Evolutionary conservation across 225 moss, liverwort and hornwort species (phyloP), one percentile per base, ranked within the genome.

Genomic region (Sphagnum contortum): DNA sequence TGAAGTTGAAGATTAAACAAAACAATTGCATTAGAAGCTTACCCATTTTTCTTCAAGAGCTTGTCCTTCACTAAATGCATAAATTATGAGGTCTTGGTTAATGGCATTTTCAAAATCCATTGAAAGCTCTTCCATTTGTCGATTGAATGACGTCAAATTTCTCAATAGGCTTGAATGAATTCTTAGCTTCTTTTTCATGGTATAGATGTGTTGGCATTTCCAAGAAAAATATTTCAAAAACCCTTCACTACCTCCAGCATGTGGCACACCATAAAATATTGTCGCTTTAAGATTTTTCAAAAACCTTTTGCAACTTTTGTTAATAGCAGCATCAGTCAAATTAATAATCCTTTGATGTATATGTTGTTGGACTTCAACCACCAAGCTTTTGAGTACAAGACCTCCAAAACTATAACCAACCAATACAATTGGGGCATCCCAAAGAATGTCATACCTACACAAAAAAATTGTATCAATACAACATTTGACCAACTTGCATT

Each of bases 31-130:
- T 54, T 6, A 54, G 11, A 6, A 6, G 11, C 53, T 54, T 54
- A 54, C 53, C 53, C 53, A 1, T 54, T 54, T 54, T 11, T 2
- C 11, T 6, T 54, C 53, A 11, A 54, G 8, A 54, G 53, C 8
- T 54, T 54, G 53, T 54, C 53, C 53, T 54, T 54, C 53, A 54
- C 53, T 11, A 54, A 54, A 54, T 54, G 53, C 53, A 54, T 54
- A 54, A 2, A 54, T 54, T 6, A 54, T 54, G 53, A 6, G 53
- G 53, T 11, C 53, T 54, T 6, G 53, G 11, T 2, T 54, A 6
- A 54, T 11, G 11, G 53, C 53, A 1, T 11, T 6, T 11, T 54
- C 53, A 11, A 6, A 54, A 11, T 54, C 53, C 53, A 54, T 11
- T 54, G 53, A 54, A 54, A 54, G 53, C 2, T 54, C 8, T 54